Conservation (phyloP, 805 yeast species). For the Starmerella gropengiesseri region DNA sequence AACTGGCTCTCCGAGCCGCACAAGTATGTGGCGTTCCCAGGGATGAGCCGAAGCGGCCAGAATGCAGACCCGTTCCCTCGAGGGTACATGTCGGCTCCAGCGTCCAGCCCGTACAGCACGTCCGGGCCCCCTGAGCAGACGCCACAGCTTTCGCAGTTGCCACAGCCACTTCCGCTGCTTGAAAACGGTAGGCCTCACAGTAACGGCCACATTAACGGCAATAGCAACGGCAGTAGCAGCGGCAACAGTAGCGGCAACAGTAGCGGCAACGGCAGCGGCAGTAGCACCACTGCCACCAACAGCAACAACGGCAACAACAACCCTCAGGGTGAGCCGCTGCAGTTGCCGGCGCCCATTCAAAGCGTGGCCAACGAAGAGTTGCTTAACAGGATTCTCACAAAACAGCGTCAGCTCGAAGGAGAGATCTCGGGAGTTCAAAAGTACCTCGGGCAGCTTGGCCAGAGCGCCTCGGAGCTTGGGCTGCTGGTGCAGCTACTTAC, state of each 20-base stretch:
- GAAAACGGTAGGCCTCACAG: not conserved
- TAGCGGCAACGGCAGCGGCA: conserved; percentile 1
- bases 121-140: no score
- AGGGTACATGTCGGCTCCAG: no score
- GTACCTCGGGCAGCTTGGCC: conserved; percentile 12
- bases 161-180: not conserved
- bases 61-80: conserved; percentile 3
- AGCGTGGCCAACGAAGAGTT: conserved; percentile 14
- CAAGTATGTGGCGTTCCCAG: conserved; percentile 16
- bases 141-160: no score
- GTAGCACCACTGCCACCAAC: not conserved
- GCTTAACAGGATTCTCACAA: conserved; percentile 13
- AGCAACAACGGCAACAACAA: not conserved
- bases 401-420: conserved; percentile 16
- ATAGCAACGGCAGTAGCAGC: conserved; percentile 2
- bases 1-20: conserved; percentile 14
- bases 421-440: conserved; percentile 15
- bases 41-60: conserved; percentile 1
- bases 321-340: not conserved
- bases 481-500: conserved; percentile 17
- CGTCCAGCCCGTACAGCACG: no score
- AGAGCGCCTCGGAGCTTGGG: conserved; percentile 18
- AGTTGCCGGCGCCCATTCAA: conserved; percentile 10
- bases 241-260: not conserved
- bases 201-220: not conserved